These are phyloP conservation scores for Actinomortierella ambigua DNA, from an alignment of 371 early-diverging fungal genomes.

Conservation along the genomic window DNA sequence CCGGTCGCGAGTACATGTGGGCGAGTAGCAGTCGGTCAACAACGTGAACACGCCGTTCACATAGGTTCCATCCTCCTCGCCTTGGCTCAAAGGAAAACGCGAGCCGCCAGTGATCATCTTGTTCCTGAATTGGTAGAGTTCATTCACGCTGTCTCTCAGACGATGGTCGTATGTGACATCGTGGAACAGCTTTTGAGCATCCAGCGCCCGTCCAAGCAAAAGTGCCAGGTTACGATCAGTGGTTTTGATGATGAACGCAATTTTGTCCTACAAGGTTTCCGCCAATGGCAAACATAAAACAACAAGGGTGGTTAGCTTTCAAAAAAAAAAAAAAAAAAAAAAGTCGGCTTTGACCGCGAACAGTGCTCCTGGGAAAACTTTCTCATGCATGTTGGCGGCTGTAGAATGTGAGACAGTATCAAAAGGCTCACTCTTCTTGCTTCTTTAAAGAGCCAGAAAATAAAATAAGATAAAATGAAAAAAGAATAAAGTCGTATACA, in stretches of 20 bases:
- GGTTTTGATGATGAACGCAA: constrained; percentile 74
- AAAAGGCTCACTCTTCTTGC: neutral
- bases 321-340: neutral
- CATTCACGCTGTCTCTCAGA: constrained; percentile 78
- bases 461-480: neutral
- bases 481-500: constrained; percentile 14
- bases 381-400: neutral
- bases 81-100: constrained; percentile 20
- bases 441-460: neutral
- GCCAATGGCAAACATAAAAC: constrained; percentile 20
- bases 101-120: constrained; percentile 46
- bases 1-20: constrained; percentile 82
- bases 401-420: neutral
- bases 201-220: constrained; percentile 84
- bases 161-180: constrained; percentile 87
- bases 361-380: neutral
- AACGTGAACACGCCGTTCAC: constrained; percentile 88
- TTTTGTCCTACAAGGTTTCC: constrained; percentile 60
- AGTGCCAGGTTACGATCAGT: constrained; percentile 87
- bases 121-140: constrained; percentile 78
- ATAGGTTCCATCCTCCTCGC: constrained; percentile 23
- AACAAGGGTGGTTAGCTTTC: too few species aligned
- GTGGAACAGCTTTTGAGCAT: constrained; percentile 87
- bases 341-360: neutral
- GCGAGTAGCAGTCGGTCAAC: constrained; percentile 89